Conservation (phyloP, 257 asterid genomes). For the Vinca minor region DNA sequence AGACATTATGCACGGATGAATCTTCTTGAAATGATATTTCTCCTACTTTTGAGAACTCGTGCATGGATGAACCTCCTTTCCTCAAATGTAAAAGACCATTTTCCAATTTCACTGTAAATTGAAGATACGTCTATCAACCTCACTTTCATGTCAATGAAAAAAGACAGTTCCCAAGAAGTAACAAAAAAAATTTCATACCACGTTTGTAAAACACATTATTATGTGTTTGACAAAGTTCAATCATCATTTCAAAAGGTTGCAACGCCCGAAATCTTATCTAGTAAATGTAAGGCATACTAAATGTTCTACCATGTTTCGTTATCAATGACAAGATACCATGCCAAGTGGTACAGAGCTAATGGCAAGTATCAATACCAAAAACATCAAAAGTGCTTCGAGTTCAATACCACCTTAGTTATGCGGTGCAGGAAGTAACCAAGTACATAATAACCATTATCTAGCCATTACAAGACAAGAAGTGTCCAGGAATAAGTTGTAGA, state of each 20-base stretch:
- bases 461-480: neutral
- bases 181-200: no score
- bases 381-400: neutral
- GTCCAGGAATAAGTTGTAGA: neutral
- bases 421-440: neutral
- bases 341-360: neutral
- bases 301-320: neutral
- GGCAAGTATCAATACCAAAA: neutral
- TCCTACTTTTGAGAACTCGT: neutral
- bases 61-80: slow-evolving; percentile 8
- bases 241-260: neutral
- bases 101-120: slow-evolving; percentile 26
- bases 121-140: neutral
- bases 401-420: neutral
- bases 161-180: neutral
- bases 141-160: neutral
- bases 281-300: neutral
- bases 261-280: neutral
- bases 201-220: no score
- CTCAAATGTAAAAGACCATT: slow-evolving; percentile 29
- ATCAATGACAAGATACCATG: neutral
- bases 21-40: slow-evolving; percentile 12
- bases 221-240: neutral
- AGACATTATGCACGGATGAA: slow-evolving; percentile 2
- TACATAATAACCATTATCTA: neutral